phyloP scores from a whole-genome alignment of 371 early-diverging fungal species.

The Circinella umbellata region DNA sequence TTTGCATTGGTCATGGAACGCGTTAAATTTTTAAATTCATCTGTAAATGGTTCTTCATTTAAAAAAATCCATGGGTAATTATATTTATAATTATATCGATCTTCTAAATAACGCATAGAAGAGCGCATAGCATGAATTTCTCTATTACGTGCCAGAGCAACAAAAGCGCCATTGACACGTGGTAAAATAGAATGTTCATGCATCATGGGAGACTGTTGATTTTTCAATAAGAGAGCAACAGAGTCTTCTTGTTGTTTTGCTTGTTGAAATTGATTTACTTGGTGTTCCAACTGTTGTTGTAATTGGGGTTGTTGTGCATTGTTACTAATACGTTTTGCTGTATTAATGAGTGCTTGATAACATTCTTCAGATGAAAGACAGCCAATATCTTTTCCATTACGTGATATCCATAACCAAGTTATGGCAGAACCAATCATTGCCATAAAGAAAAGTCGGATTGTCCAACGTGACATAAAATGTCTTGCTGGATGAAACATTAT shows the following conservation, averaged over 20 bases:
- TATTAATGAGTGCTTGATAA: conserved; percentile 18
- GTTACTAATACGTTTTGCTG: conserved; percentile 11
- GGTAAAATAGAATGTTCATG: conserved; percentile 19
- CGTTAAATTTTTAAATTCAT: conserved; percentile 71
- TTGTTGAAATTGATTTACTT: neutral
- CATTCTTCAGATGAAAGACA: conserved; percentile 21
- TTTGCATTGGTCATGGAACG: conserved; percentile 58
- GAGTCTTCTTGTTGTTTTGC: conserved; percentile 28
- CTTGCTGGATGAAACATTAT: conserved; percentile 23
- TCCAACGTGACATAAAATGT: conserved; percentile 26
- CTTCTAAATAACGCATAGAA: conserved; percentile 80
- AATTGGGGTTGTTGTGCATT: neutral
- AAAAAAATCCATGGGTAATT: conserved; percentile 91
- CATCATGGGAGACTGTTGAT: too few relatives aligned
- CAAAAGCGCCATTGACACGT: conserved; percentile 62
- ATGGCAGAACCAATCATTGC: neutral
- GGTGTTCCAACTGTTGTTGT: neutral
- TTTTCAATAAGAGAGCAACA: too few relatives aligned
- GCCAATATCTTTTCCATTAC: neutral
- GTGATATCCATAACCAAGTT: conserved; percentile 9
- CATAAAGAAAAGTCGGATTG: conserved; percentile 16
- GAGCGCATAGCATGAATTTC: conserved; percentile 73
- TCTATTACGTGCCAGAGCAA: conserved; percentile 71
- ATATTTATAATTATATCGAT: conserved; percentile 80
- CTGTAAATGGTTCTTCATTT: conserved; percentile 84